phyloP scores from a whole-genome alignment of 805 yeast species.

The Cyberlindnera lachancei region DNA sequence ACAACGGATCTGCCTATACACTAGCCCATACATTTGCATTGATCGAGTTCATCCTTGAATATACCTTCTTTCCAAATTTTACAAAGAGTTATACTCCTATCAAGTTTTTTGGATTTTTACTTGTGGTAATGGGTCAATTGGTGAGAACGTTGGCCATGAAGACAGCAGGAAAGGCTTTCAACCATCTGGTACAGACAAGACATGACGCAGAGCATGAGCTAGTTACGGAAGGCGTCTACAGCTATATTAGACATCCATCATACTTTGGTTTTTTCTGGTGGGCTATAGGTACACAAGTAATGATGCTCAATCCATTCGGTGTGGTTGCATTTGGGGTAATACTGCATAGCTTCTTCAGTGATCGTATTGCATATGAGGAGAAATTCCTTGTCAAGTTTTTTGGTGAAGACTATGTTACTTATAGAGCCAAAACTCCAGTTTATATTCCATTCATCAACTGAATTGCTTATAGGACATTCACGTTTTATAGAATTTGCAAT shows the following conservation, averaged over 20 bases:
- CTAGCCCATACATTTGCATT: constrained; percentile 51
- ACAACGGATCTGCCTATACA: constrained; percentile 53
- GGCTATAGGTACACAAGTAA: constrained; percentile 80
- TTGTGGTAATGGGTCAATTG: constrained; percentile 55
- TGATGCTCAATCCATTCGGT: constrained; percentile 61
- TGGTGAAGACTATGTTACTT: constrained; percentile 53
- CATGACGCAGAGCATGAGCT: constrained; percentile 52
- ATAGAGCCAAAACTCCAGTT: constrained; percentile 41
- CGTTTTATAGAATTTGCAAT: not conserved
- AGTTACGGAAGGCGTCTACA: constrained; percentile 70
- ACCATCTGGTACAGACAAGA: constrained; percentile 61
- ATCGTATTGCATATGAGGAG: constrained; percentile 71
- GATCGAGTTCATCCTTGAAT: constrained; percentile 40
- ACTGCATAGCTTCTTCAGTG: constrained; percentile 60
- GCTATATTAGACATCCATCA: constrained; percentile 73
- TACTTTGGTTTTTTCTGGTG: constrained; percentile 90
- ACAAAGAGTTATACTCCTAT: constrained; percentile 19
- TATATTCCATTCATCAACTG: constrained; percentile 46
- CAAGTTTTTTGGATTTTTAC: constrained; percentile 36
- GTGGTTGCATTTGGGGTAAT: constrained; percentile 44
- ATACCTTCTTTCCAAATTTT: constrained; percentile 31
- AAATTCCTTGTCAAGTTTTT: constrained; percentile 55
- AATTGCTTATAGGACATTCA: no score
- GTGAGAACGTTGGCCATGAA: constrained; percentile 75
- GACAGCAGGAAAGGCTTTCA: constrained; percentile 80